A percentile compares a stretch with the other conserved stretches of the same genome.
These are phyloP conservation scores for Elongisporangium undulatum DNA, from an alignment of 352 stramenopile genomes.

Conservation along the genomic window DNA sequence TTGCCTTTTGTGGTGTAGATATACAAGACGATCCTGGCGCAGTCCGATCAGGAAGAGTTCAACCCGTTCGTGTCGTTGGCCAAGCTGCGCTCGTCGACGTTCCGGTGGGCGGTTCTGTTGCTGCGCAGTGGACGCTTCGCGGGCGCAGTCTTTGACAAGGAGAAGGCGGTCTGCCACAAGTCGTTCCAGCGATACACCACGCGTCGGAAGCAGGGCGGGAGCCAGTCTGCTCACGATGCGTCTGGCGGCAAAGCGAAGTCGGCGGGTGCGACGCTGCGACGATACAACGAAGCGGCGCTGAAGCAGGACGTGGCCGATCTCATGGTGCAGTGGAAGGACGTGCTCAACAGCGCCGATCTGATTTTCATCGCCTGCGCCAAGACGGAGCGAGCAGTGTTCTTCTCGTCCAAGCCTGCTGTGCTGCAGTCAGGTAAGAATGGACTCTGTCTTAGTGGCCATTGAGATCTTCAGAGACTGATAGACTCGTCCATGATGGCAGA, in stretches of 20 bases:
- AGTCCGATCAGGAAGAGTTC: conserved; percentile 44
- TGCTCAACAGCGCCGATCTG: conserved; percentile 41
- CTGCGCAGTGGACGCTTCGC: conserved; percentile 91
- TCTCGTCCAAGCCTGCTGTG: conserved; percentile 63
- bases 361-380: conserved; percentile 75
- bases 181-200: conserved; percentile 93
- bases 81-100: conserved; percentile 44
- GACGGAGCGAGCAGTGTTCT: conserved; percentile 74
- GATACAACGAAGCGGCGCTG: conserved; percentile 90
- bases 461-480: conserved; percentile 1
- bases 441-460: background rate
- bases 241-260: conserved; percentile 87
- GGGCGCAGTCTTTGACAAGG: conserved; percentile 84
- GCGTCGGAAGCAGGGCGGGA: conserved; percentile 91
- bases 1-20: conserved; percentile 19
- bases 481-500: conserved; percentile 11
- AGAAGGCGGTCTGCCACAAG: conserved; percentile 89
- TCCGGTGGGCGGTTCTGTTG: conserved; percentile 85
- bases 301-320: conserved; percentile 86
- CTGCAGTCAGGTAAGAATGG: conserved; percentile 29
- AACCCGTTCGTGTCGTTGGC: conserved; percentile 53
- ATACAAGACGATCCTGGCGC: conserved; percentile 67
- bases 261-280: conserved; percentile 88
- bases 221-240: conserved; percentile 86
- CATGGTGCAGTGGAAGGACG: conserved; percentile 76